Percentiles rank a stretch among this genome's conserved stretches.
phyloP scores from a whole-genome alignment of 1,139 yeast species.

The Pichia sp. region DNA sequence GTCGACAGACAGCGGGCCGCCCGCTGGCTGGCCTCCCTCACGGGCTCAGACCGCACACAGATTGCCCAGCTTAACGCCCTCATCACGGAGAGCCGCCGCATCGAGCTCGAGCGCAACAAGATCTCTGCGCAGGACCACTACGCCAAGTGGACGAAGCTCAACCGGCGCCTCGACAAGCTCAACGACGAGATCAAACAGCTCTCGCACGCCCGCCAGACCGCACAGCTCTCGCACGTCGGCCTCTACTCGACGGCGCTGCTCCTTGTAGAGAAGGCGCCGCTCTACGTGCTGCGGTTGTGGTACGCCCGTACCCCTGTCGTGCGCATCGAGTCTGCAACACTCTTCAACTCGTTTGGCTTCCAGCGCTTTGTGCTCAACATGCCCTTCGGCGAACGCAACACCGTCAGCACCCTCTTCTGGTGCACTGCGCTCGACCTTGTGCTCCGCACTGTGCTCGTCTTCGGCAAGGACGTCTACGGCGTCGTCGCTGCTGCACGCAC shows the following conservation, averaged over 20 bases:
- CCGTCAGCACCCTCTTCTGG: conserved; percentile 13
- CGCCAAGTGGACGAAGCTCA: conserved; percentile 93
- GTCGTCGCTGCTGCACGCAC: not conserved
- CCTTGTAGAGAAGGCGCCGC: conserved; percentile 40
- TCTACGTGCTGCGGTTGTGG: conserved; percentile 50
- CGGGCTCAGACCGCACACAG: not conserved
- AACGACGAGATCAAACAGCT: conserved; percentile 43
- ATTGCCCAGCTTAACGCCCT: not conserved
- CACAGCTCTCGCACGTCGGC: conserved; percentile 30
- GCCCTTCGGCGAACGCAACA: conserved; percentile 15
- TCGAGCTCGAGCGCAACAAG: conserved; percentile 51
- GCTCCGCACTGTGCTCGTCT: not conserved
- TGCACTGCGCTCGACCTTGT: conserved; percentile 10
- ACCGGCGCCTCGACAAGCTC: conserved; percentile 63
- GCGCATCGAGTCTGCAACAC: not conserved
- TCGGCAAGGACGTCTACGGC: conserved; percentile 1
- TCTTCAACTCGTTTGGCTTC: conserved; percentile 7
- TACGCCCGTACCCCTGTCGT: conserved; percentile 52
- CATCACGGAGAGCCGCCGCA: conserved; percentile 40
- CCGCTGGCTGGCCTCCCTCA: conserved; percentile 4
- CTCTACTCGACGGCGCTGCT: conserved; percentile 34
- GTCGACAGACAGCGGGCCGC: conserved; percentile 5
- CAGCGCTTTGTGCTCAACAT: conserved; percentile 8
- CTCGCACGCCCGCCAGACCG: conserved; percentile 38
- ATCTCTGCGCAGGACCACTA: conserved; percentile 90